Evolutionary conservation across 108 stramenopile species (phyloP), one percentile per base, ranked within the genome.

Genomic region (Mayamaea pseudoterrestris): DNA sequence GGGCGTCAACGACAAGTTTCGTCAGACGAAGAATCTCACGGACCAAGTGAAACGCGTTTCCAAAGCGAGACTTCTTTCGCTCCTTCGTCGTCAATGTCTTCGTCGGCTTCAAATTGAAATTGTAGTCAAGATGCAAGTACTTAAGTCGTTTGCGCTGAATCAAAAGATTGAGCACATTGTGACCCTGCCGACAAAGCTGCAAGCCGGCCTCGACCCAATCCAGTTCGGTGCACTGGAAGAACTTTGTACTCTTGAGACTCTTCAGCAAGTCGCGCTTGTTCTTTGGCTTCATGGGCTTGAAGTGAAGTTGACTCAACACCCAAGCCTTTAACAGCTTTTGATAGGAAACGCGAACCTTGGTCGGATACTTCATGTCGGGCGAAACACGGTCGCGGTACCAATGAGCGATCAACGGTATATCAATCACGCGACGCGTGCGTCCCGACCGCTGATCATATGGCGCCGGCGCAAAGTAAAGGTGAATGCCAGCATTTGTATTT

Each of bases 61-160:
- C 86, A 55, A 93, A 89, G 13, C 91, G 83, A 44, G 87, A 89
- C 62, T 99, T 99, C 62, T 99, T 99, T 24, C 98, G 68, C 61
- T 99, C 98, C 73, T 99, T 99, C 29, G 98, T 99, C 9, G 98
- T 99, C 41, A 99, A 65, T n/a, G 98, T 99, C 74, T 99, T 99
- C 54, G 95, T 96, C 16, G 98, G 98, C 68, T 99, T 99, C 35
- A 99, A 67, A 59, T 98, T 99, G 63, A 99, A 99, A 70, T 99
- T 99, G 83, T 98, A 99, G 62, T 99, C 98, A 43, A 99, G 69
- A 71, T 99, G 98, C 44, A 99, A 71, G 64, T 99, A 99, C 52
- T 96, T 94, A 35, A 99, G 80, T 68, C 92, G 89, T 78, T 99
- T 99, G 27, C 96, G 69, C 55, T 97, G 89, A 52, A 99, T 99